Base-by-base conservation (phyloP, 305 asterid genomes). In the Withania somnifera region DNA sequence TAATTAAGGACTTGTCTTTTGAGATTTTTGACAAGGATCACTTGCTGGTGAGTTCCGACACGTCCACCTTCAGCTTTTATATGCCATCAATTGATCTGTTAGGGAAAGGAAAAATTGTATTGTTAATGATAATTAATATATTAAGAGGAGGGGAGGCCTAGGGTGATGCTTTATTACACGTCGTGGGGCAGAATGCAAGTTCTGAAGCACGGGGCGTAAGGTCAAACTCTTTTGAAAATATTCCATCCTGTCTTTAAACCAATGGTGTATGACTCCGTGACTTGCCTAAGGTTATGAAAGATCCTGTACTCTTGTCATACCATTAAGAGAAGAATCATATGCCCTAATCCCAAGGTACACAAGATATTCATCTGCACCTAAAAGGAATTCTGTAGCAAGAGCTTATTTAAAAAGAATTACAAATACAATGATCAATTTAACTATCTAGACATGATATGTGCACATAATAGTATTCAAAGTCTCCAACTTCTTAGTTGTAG, bases 1-100 rank as follows among this genome's bases (percentile, higher is more conserved):
- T 95, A 82, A 91, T 95, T 77, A 85, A 89, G 85, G 95, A 91
- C 84, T 88, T 95, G 88, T 91, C 97, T 11, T 78, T 95, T 75
- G 92, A 92, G 82, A 89, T 95, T 83, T 88, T 73, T 81, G 95
- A 91, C 88, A 88, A 84, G 82, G 91, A 91, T 84, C 92, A 93
- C 85, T 89, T 95, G 84, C 92, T 95, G 97, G 98, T 95, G 84
- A 79, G 67, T 83, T 82, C 83, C 45, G 22, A 50, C 80, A 20
- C 76, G 82, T 61, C 81, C 84, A 32, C 71, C 40, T 83, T 61
- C 82, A 61, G 38, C 83, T 42, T 82, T 88, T 85, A 13, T 85
- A 13, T 67, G 56, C 54, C 47, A 42, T 80, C 64, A 75, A 63
- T 83, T 68, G 81, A 36, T 83, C 63, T 79, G 82, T 68, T 22